phyloP scores from a whole-genome alignment of 345 rosid species.

The Eucalyptus microcorys region DNA sequence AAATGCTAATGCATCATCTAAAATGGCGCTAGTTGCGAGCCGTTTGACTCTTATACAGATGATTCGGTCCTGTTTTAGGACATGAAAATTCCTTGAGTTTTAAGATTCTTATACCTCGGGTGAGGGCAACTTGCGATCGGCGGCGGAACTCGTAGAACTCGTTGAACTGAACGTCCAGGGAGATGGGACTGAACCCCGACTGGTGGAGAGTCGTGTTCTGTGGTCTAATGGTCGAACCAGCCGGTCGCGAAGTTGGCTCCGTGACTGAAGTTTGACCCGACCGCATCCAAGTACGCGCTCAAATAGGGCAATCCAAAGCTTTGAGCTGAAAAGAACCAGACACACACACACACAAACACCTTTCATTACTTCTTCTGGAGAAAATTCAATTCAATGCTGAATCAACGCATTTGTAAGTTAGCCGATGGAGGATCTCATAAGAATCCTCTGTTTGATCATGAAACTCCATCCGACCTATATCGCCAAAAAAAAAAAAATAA shows the following conservation, averaged over 20 bases:
- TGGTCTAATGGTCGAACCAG: constrained; percentile 81
- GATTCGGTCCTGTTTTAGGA: not conserved
- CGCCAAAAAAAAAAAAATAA: not conserved
- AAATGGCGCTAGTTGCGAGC: not conserved
- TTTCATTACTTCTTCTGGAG: not conserved
- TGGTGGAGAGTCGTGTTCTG: constrained; percentile 56
- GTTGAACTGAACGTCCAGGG: constrained; percentile 53
- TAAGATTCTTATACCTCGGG: constrained; percentile 10
- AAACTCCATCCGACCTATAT: not conserved
- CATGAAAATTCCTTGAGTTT: not conserved
- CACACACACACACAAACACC: not conserved
- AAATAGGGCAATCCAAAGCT: constrained; percentile 46
- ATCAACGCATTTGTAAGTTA: not conserved
- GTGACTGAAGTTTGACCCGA: constrained; percentile 68
- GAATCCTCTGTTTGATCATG: not conserved
- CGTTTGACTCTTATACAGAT: not conserved
- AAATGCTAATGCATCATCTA: not conserved
- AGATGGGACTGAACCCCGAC: constrained; percentile 79
- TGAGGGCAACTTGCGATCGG: constrained; percentile 48
- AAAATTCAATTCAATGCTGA: not conserved
- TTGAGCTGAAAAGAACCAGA: constrained; percentile 27
- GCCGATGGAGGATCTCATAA: not conserved
- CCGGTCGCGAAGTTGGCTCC: constrained; percentile 96
- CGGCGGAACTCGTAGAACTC: constrained; percentile 42
- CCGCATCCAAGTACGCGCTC: constrained; percentile 66